Evolutionary conservation across 2,329 filamentous ascomycete genomes (phyloP).

Genomic region (Chalaropsis ovoidea): DNA sequence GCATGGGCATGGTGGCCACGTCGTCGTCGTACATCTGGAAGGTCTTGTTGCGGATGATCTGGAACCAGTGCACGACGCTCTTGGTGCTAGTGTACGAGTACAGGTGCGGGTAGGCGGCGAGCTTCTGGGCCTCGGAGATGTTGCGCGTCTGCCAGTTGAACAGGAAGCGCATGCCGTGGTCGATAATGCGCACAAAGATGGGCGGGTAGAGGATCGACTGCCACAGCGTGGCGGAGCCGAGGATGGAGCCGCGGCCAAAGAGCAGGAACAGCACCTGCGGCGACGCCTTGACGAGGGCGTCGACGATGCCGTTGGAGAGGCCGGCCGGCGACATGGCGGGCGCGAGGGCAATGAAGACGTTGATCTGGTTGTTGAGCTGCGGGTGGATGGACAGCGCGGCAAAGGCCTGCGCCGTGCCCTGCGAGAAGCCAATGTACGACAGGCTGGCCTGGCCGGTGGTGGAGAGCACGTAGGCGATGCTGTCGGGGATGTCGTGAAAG

Average conservation of each 20-base stretch:
- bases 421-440: constrained; percentile 94
- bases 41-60: constrained; percentile 90
- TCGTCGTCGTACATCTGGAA: constrained; percentile 99
- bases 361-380: constrained; percentile 79
- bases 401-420: constrained; percentile 94
- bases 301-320: constrained; percentile 78
- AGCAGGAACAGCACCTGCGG: constrained; percentile 85
- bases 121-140: constrained; percentile 76
- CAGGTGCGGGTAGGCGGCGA: constrained; percentile 88
- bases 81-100: constrained; percentile 97
- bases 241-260: constrained; percentile 82
- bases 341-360: constrained; percentile 91
- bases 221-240: constrained; percentile 94
- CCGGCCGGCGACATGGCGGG: constrained; percentile 95
- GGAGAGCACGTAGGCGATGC: constrained; percentile 79
- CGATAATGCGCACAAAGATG: constrained; percentile 80
- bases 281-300: constrained; percentile 85
- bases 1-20: constrained; percentile 46
- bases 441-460: constrained; percentile 73
- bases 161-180: constrained; percentile 67
- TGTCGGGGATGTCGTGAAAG: constrained; percentile 93
- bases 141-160: constrained; percentile 86
- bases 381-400: constrained; percentile 88
- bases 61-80: constrained; percentile 97
- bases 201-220: constrained; percentile 90